Base-by-base conservation (phyloP, 768 basidiomycete species). In the Tulasnella calospora region DNA sequence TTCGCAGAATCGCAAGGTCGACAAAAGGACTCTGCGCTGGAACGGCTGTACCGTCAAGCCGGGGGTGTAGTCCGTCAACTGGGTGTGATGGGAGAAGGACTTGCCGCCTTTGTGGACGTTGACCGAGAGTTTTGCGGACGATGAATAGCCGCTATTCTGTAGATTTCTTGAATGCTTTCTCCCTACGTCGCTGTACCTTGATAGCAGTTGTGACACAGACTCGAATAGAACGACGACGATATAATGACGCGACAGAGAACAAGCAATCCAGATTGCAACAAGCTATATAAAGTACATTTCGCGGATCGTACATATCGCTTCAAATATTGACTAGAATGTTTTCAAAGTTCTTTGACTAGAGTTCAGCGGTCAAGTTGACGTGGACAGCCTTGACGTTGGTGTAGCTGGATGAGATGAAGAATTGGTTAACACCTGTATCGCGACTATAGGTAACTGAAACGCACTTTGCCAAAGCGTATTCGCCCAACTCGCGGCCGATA, bases 41-140 rank as follows among this genome's bases (percentile, higher is more conserved):
- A 96, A 82, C 90, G 88, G 75, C 82, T 94, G 76, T 95, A 92
- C 83, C 89, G 94, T 46, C 94, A 94, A 80, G 90, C 92, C 0
- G 86, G 88, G 38, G 90, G 90, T 30, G 89, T 89, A 80, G 85
- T 95, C 27, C 85, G 87, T n/a, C 89, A 94, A 81, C 89, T 95
- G 17, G 94, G 91, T 8, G 82, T 92, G 61, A 83, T 90, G 80
- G 93, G 94, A 15, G 88, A 89, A 15, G 94, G 94, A 17, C 85
- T 89, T 40, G 94, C 94, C 40, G 93, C 92, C 23, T 94, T 93
- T 83, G 92, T 91, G 21, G 94, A 95, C 81, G 88, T 94, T 86
- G 86, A 88, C 38, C 90, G 88, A 81, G 94, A 95, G 82, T 69
- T 76, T 61, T 30, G 71, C 71, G 17, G 36, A 40, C 35, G 71